phyloP scores from a whole-genome alignment of 2,329 filamentous ascomycete genomes.

The Byssoonygena ceratinophila region DNA sequence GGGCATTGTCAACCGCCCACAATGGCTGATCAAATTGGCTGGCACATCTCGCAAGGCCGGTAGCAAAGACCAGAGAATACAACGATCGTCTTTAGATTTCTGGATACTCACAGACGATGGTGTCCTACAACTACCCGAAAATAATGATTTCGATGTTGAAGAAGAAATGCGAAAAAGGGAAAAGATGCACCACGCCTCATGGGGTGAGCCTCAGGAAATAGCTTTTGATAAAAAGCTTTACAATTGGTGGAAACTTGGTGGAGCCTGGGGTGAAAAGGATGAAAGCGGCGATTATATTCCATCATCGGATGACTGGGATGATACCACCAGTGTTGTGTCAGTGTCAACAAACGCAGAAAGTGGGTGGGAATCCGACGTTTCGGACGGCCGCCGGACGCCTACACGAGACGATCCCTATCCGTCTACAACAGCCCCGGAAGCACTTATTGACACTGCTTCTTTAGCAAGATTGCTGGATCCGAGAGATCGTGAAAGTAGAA shows the following conservation, averaged over 20 bases:
- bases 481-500: slow-evolving; percentile 61
- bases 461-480: slow-evolving; percentile 77
- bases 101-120: slow-evolving; percentile 46
- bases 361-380: slow-evolving; percentile 40
- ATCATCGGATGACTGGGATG: slow-evolving; percentile 52
- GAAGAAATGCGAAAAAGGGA: slow-evolving; percentile 59
- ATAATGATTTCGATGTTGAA: slow-evolving; percentile 68
- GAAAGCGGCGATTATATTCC: slow-evolving; percentile 67
- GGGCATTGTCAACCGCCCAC: slow-evolving; percentile 52
- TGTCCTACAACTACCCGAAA: slow-evolving; percentile 46
- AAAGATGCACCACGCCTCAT: slow-evolving; percentile 32
- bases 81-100: slow-evolving; percentile 37
- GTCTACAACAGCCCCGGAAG: slow-evolving; percentile 47
- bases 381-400: slow-evolving; percentile 55
- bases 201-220: slow-evolving; percentile 47
- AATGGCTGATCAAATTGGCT: slow-evolving; percentile 46
- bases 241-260: slow-evolving; percentile 70
- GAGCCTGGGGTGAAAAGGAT: slow-evolving; percentile 76
- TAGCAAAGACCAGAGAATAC: slow-evolving; percentile 13
- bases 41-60: slow-evolving; percentile 22
- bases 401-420: slow-evolving; percentile 53
- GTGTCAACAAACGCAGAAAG: slow-evolving; percentile 43
- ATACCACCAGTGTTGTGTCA: slow-evolving; percentile 68
- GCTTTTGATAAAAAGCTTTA: slow-evolving; percentile 67
- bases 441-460: slow-evolving; percentile 53